These are phyloP conservation scores for Talaromyces sp. DNA, from an alignment of 2,329 filamentous ascomycete species.

Conservation along the genomic window DNA sequence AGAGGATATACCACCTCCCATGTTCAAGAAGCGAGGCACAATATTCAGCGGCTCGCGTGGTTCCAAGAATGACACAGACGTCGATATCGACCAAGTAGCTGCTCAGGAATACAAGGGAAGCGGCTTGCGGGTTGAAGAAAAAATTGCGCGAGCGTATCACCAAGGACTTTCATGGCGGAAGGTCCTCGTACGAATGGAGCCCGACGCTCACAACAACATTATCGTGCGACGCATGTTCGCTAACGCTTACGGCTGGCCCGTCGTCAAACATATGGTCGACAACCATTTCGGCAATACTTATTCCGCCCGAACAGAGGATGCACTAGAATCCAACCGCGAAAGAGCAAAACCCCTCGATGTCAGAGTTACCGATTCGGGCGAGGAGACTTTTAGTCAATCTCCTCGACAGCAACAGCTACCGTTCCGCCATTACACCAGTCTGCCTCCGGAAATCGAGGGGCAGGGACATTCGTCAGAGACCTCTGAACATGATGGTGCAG, in stretches of 20 bases:
- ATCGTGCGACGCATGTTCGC: conserved; percentile 94
- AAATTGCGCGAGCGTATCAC: conserved; percentile 95
- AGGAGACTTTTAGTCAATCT: conserved; percentile 55
- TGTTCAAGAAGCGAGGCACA: conserved; percentile 41
- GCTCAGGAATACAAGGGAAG: conserved; percentile 22
- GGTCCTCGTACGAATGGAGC: conserved; percentile 89
- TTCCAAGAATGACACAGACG: conserved; percentile 16
- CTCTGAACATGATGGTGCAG: conserved; percentile 33
- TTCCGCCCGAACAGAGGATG: conserved; percentile 62
- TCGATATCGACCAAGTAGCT: conserved; percentile 19
- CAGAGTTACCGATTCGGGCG: conserved; percentile 60
- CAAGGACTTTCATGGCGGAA: conserved; percentile 91
- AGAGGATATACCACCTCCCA: conserved; percentile 81
- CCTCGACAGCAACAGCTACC: conserved; percentile 1
- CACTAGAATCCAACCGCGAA: conserved; percentile 64
- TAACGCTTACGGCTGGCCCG: conserved; percentile 97
- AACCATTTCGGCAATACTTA: conserved; percentile 83
- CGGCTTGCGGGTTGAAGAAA: conserved; percentile 88
- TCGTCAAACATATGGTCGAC: conserved; percentile 90
- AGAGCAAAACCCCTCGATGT: conserved; percentile 60
- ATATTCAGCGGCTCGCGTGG: conserved; percentile 26
- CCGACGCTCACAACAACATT: conserved; percentile 98
- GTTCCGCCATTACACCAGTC: conserved; percentile 13
- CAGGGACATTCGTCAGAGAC: background rate
- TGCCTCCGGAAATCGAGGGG: conserved; percentile 29